A percentile compares a stretch with the other conserved stretches of the same genome.
phyloP scores from a whole-genome alignment of 108 stramenopile species.

The Fistulifera pelliculosa region DNA sequence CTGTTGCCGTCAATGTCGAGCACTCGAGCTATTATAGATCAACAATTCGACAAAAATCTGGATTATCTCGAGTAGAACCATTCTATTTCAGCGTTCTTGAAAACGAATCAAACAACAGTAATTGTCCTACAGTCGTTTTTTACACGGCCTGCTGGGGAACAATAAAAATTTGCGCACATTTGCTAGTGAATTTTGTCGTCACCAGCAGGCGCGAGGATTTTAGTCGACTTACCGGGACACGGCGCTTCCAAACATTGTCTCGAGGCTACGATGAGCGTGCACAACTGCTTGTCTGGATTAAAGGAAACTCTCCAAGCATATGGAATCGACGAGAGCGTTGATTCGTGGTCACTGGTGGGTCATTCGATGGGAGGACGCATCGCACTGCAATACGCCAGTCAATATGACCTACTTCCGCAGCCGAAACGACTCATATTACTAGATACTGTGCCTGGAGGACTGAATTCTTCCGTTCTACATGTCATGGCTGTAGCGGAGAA shows the following conservation, averaged over 20 bases:
- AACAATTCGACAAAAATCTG: too few species aligned
- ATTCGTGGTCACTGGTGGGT: slow-evolving; percentile 45
- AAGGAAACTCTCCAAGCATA: slow-evolving; percentile 29
- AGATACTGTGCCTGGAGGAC: slow-evolving; percentile 67
- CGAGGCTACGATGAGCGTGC: slow-evolving; percentile 11
- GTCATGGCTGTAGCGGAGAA: slow-evolving; percentile 36
- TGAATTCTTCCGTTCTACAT: slow-evolving; percentile 47
- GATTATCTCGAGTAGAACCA: too few species aligned
- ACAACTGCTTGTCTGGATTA: slow-evolving; percentile 38
- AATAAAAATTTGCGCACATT: slow-evolving; percentile 65
- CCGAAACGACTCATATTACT: slow-evolving; percentile 39
- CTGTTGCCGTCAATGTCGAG: too few species aligned
- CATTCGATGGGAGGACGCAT: slow-evolving; percentile 80
- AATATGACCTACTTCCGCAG: slow-evolving; percentile 1
- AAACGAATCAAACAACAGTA: too few species aligned
- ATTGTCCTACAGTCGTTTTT: slow-evolving; percentile 31
- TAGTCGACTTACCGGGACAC: slow-evolving; percentile 71
- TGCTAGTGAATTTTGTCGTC: slow-evolving; percentile 40
- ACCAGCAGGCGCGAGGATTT: slow-evolving; percentile 20
- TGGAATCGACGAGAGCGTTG: slow-evolving; percentile 6
- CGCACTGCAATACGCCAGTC: slow-evolving; percentile 53
- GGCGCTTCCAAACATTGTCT: slow-evolving; percentile 24
- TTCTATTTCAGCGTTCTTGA: too few species aligned
- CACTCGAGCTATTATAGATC: too few species aligned
- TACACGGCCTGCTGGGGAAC: slow-evolving; percentile 77